These are phyloP conservation scores for Picochlorum sp. DNA, from an alignment of 139 green algal species.

Conservation along the genomic window DNA sequence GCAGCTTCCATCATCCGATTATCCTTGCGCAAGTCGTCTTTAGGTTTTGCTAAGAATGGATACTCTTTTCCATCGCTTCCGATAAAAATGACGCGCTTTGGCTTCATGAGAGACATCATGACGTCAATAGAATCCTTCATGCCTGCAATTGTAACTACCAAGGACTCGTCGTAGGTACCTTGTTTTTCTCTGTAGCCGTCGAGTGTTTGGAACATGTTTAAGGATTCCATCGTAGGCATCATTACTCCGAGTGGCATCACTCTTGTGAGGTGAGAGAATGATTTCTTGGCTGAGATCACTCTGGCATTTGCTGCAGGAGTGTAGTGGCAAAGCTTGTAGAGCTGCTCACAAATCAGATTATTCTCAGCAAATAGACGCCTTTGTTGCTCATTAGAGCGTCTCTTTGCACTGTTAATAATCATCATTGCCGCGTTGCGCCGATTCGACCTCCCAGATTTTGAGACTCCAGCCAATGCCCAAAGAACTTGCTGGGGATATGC, in stretches of 20 bases:
- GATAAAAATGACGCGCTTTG: slow-evolving; percentile 76
- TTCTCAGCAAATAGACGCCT: slow-evolving; percentile 34
- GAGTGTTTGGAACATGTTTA: background rate
- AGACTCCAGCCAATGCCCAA: slow-evolving; percentile 69
- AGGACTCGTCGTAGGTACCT: background rate
- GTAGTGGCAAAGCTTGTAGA: slow-evolving; percentile 63
- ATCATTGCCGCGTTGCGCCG: slow-evolving; percentile 36
- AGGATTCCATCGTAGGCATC: slow-evolving; percentile 25
- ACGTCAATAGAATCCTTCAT: slow-evolving; percentile 77
- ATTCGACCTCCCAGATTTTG: slow-evolving; percentile 49
- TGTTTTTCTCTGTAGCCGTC: background rate
- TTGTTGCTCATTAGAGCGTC: slow-evolving; percentile 5
- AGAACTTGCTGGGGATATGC: slow-evolving; percentile 59
- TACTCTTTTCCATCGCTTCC: slow-evolving; percentile 76
- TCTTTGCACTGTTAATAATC: slow-evolving; percentile 22
- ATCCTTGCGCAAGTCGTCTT: slow-evolving; percentile 97
- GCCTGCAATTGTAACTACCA: slow-evolving; percentile 52
- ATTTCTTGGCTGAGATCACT: slow-evolving; percentile 26
- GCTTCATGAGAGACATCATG: slow-evolving; percentile 72
- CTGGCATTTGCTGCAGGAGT: slow-evolving; percentile 5
- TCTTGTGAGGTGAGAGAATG: slow-evolving; percentile 28
- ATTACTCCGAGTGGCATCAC: slow-evolving; percentile 68
- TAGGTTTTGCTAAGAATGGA: slow-evolving; percentile 93
- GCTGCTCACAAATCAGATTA: slow-evolving; percentile 54
- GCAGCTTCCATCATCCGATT: slow-evolving; percentile 93